Evolutionary conservation across 768 basidiomycete genomes (phyloP).

Genomic region (Naganishia kalamii): DNA sequence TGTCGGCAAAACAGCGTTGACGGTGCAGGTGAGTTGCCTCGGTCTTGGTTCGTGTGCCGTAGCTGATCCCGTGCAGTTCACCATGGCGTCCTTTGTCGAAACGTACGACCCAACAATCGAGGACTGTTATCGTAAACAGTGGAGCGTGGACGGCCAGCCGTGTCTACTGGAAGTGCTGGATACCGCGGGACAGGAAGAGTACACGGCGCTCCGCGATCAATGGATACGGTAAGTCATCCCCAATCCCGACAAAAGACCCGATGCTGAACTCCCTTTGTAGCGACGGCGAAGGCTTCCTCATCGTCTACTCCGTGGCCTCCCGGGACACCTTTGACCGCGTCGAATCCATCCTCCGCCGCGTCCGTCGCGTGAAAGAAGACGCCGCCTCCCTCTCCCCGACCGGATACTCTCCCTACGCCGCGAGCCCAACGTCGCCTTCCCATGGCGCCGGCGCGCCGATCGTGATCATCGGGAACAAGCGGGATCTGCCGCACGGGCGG

Average conservation of each 20-base stretch:
- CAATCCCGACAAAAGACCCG: too few relatives aligned
- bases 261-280: constrained; percentile 48
- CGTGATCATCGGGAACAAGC: constrained; percentile 94
- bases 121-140: constrained; percentile 91
- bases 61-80: constrained; percentile 58
- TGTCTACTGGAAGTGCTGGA: constrained; percentile 95
- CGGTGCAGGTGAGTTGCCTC: constrained; percentile 69
- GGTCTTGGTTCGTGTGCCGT: constrained; percentile 3
- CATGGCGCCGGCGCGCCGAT: constrained; percentile 52
- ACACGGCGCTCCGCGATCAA: constrained; percentile 90
- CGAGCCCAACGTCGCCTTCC: constrained; percentile 13
- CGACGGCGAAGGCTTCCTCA: constrained; percentile 94
- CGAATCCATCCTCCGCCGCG: constrained; percentile 81
- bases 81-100: constrained; percentile 94
- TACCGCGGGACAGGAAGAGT: constrained; percentile 98
- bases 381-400: constrained; percentile 21
- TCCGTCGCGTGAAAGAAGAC: constrained; percentile 74
- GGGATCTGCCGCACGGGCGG: constrained; percentile 81
- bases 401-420: constrained; percentile 10
- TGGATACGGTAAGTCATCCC: constrained; percentile 85
- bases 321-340: constrained; percentile 83
- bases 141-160: constrained; percentile 89
- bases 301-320: constrained; percentile 95
- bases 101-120: constrained; percentile 98
- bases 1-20: constrained; percentile 92